phyloP scores from a whole-genome alignment of 331 rosid species.

The Quercus phellos region DNA sequence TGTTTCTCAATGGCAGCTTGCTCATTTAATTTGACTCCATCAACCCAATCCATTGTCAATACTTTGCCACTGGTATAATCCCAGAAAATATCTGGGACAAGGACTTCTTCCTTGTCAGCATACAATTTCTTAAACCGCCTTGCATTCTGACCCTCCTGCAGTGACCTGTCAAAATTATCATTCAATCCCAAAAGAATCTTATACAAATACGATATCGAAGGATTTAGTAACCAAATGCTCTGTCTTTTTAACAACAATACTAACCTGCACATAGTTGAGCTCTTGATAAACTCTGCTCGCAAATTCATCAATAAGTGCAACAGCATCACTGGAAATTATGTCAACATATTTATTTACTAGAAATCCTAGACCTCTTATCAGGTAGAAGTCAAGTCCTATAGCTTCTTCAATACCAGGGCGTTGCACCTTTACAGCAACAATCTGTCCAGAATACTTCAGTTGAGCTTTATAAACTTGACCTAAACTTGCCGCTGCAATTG shows the following conservation, averaged over 20 bases:
- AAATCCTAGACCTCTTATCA: conserved; percentile 69
- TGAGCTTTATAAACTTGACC: conserved; percentile 93
- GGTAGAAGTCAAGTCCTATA: conserved; percentile 86
- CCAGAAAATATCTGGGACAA: conserved; percentile 91
- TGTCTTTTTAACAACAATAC: conserved; percentile 11
- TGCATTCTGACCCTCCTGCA: conserved; percentile 98
- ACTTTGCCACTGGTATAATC: conserved; percentile 83
- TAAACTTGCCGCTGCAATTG: conserved; percentile 96
- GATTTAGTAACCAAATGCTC: not conserved
- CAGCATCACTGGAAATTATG: conserved; percentile 70
- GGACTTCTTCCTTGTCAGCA: conserved; percentile 81
- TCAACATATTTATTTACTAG: conserved; percentile 77
- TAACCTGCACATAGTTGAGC: conserved; percentile 95
- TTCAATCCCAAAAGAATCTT: conserved; percentile 49
- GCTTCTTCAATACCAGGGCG: conserved; percentile 92
- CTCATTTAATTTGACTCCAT: conserved; percentile 85
- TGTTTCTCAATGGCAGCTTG: conserved; percentile 88
- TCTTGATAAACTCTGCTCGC: conserved; percentile 90
- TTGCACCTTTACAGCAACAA: conserved; percentile 91
- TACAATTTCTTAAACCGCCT: conserved; percentile 77
- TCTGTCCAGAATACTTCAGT: conserved; percentile 57
- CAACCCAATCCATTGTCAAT: conserved; percentile 90
- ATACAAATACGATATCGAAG: conserved; percentile 10
- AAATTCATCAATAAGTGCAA: conserved; percentile 86
- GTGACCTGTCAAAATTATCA: conserved; percentile 81